These are phyloP conservation scores for Naganishia cerealis DNA, from an alignment of 1,284 basidiomycete species.

Conservation along the genomic window DNA sequence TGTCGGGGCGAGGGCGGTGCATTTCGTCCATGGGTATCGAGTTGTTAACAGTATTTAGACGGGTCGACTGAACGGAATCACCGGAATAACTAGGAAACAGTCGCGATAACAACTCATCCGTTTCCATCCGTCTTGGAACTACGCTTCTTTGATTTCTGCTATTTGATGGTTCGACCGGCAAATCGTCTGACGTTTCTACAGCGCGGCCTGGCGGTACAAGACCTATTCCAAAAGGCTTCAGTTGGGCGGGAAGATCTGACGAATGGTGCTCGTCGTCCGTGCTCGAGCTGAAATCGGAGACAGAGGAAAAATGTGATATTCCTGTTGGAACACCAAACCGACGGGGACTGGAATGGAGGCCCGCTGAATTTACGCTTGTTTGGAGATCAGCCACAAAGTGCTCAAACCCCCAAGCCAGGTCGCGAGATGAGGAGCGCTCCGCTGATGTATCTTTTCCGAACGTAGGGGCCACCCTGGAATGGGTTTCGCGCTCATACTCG, in stretches of 20 bases:
- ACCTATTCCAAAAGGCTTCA: neutral
- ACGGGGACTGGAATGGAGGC: slow-evolving; percentile 2
- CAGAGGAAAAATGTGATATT: neutral
- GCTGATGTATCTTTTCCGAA: neutral
- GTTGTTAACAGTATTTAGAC: neutral
- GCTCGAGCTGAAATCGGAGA: neutral
- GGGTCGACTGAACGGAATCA: neutral
- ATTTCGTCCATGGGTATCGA: neutral
- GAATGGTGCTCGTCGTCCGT: neutral
- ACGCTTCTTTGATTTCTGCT: neutral
- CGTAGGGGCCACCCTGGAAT: neutral
- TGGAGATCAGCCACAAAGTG: neutral
- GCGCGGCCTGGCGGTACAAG: neutral
- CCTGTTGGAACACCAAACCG: no score
- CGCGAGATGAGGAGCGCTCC: neutral
- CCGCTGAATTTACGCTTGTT: neutral
- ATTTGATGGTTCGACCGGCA: neutral
- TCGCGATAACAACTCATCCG: slow-evolving; percentile 15
- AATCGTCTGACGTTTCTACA: neutral
- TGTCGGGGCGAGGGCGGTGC: neutral
- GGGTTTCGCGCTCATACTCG: neutral
- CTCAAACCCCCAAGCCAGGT: neutral
- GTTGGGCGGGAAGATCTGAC: neutral
- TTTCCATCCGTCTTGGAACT: slow-evolving; percentile 1
- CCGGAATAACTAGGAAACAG: slow-evolving; percentile 11